A percentile compares a stretch with the other conserved stretches of the same genome.
Conservation (phyloP, 2,329 filamentous ascomycete species). For the Calonectria multiphialidica region DNA sequence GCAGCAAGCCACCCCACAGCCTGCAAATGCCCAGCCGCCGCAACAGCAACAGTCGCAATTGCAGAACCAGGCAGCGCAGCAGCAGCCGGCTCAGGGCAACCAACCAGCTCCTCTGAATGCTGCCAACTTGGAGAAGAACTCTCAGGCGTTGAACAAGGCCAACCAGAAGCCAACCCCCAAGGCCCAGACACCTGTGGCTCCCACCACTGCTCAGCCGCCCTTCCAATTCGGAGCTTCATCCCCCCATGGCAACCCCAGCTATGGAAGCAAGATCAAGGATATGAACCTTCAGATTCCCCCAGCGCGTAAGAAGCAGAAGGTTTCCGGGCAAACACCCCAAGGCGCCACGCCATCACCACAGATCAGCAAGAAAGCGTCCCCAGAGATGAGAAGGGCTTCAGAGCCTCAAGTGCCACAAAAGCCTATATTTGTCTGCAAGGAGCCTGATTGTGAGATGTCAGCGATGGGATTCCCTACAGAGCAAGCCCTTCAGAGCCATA, state of each 20-base stretch:
- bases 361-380: constrained; percentile 60
- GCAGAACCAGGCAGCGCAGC: constrained; percentile 45
- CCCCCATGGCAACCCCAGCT: constrained; percentile 70
- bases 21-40: constrained; percentile 45
- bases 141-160: constrained; percentile 60
- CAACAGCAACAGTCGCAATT: constrained; percentile 49
- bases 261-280: constrained; percentile 63
- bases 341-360: constrained; percentile 61
- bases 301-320: constrained; percentile 69
- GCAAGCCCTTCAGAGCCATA: constrained; percentile 65
- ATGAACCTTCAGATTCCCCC: constrained; percentile 69
- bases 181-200: constrained; percentile 66
- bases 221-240: constrained; percentile 68
- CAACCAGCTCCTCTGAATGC: constrained; percentile 55
- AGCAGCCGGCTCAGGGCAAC: constrained; percentile 35
- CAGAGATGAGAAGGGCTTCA: constrained; percentile 53
- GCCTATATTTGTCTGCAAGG: constrained; percentile 63
- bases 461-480: constrained; percentile 64
- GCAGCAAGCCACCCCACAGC: constrained; percentile 44
- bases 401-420: constrained; percentile 50
- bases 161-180: constrained; percentile 57
- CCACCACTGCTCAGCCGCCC: constrained; percentile 68
- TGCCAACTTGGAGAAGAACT: constrained; percentile 65
- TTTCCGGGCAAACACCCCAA: constrained; percentile 53
- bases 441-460: constrained; percentile 66